Conservation (phyloP, 2,329 filamentous ascomycete genomes). For the Monosporascus sp. region DNA sequence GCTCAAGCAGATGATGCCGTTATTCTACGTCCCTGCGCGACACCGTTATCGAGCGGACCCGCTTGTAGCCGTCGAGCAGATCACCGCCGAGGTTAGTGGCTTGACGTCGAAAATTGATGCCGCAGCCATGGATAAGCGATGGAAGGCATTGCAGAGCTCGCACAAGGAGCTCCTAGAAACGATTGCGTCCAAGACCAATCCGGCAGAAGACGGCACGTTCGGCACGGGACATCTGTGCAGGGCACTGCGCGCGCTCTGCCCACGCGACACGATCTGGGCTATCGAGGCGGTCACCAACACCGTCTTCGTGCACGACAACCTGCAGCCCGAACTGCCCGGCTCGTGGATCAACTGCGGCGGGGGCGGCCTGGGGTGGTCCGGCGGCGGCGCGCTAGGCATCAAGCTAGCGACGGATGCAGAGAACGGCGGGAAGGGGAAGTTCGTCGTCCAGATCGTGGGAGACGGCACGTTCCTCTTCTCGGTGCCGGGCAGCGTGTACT, state of each 20-base stretch:
- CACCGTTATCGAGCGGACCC: constrained; percentile 64
- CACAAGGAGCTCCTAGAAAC: constrained; percentile 54
- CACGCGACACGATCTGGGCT: constrained; percentile 59
- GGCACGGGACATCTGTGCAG: constrained; percentile 43
- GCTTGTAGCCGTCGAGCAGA: constrained; percentile 60
- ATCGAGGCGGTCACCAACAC: constrained; percentile 72
- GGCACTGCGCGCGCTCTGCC: constrained; percentile 31
- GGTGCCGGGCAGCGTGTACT: constrained; percentile 50
- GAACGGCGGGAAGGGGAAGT: constrained; percentile 37
- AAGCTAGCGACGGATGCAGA: constrained; percentile 40
- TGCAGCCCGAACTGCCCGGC: constrained; percentile 52
- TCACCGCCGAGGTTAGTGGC: constrained; percentile 48
- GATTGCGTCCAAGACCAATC: constrained; percentile 53
- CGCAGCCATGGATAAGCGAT: constrained; percentile 36
- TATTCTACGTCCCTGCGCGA: constrained; percentile 65
- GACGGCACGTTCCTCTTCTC: constrained; percentile 54
- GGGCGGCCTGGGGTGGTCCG: constrained; percentile 49
- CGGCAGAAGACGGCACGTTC: constrained; percentile 58
- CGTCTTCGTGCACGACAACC: constrained; percentile 59
- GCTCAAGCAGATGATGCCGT: constrained; percentile 65
- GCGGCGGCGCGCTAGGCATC: constrained; percentile 44
- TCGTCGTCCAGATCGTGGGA: constrained; percentile 52
- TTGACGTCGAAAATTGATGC: constrained; percentile 36
- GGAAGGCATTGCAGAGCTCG: constrained; percentile 48
- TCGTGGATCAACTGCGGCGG: constrained; percentile 50